These are phyloP conservation scores for Gentiana straminea DNA, from an alignment of 257 asterid genomes.

Conservation along the genomic window DNA sequence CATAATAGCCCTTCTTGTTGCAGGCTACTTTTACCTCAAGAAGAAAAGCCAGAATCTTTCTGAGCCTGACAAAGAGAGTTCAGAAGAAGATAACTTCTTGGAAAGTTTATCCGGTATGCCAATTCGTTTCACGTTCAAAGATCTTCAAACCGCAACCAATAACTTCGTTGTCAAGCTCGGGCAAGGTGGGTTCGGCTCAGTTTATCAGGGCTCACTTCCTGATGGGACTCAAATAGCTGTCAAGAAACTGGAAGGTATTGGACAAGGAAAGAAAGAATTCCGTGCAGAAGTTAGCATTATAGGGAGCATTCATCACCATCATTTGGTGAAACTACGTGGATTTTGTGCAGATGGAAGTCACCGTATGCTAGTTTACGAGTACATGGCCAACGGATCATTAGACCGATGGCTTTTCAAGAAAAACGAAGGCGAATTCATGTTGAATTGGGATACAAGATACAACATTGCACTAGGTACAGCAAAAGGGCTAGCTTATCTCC, in stretches of 20 bases:
- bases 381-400: constrained; percentile 80
- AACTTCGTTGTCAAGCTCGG: constrained; percentile 71
- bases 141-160: constrained; percentile 64
- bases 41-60: constrained; percentile 37
- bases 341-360: constrained; percentile 87
- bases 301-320: constrained; percentile 91
- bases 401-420: constrained; percentile 82
- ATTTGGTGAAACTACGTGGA: constrained; percentile 75
- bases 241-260: constrained; percentile 82
- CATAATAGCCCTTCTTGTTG: constrained; percentile 34
- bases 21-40: constrained; percentile 26
- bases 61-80: constrained; percentile 39
- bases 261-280: constrained; percentile 97
- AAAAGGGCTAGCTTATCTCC: constrained; percentile 78
- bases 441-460: constrained; percentile 73
- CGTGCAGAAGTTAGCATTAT: constrained; percentile 94
- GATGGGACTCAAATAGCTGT: constrained; percentile 79
- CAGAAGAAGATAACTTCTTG: constrained; percentile 81
- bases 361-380: constrained; percentile 85
- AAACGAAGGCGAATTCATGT: constrained; percentile 43
- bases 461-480: constrained; percentile 79
- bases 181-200: constrained; percentile 99
- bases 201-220: constrained; percentile 60
- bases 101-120: constrained; percentile 88
- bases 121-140: constrained; percentile 64